Conservation (phyloP, 75 land plant species). For the Pinus tabuliformis region DNA sequence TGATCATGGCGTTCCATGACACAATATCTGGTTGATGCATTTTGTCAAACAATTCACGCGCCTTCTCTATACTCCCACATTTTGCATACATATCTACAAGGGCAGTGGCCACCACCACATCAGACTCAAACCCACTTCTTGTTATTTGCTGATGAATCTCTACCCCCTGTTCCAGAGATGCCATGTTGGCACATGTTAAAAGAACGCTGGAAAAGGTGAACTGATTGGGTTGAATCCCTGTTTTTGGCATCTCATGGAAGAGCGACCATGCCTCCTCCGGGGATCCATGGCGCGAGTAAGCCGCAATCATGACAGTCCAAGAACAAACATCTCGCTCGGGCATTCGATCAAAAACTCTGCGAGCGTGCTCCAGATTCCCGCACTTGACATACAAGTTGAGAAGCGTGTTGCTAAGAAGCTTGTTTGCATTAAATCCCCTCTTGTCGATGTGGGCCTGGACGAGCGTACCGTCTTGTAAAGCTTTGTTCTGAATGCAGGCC, state of each 20-base stretch:
- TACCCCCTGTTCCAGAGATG: conserved; percentile 18
- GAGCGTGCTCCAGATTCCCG: conserved; percentile 19
- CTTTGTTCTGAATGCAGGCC: neutral
- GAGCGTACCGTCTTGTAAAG: neutral
- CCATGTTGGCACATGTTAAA: conserved; percentile 34
- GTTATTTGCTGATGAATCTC: conserved; percentile 38
- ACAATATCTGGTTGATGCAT: conserved; percentile 36
- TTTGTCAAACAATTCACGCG: conserved; percentile 30
- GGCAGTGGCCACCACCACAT: conserved; percentile 45
- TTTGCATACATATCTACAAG: conserved; percentile 61
- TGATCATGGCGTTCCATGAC: conserved; percentile 65
- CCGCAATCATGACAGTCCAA: conserved; percentile 53
- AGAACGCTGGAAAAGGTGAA: conserved; percentile 45
- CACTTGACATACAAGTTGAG: conserved; percentile 5
- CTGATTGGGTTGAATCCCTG: conserved; percentile 13
- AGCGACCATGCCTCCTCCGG: conserved; percentile 17
- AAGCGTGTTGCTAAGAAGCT: neutral
- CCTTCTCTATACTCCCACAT: conserved; percentile 40
- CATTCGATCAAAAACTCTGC: conserved; percentile 26
- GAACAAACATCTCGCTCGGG: conserved; percentile 42
- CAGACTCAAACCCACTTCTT: conserved; percentile 19
- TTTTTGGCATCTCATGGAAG: conserved; percentile 23
- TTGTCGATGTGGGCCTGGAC: neutral
- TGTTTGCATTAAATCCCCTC: neutral
- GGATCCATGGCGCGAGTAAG: conserved; percentile 22